Evolutionary conservation across 352 stramenopile genomes (phyloP).

Genomic region (Phytophthora sp.): DNA sequence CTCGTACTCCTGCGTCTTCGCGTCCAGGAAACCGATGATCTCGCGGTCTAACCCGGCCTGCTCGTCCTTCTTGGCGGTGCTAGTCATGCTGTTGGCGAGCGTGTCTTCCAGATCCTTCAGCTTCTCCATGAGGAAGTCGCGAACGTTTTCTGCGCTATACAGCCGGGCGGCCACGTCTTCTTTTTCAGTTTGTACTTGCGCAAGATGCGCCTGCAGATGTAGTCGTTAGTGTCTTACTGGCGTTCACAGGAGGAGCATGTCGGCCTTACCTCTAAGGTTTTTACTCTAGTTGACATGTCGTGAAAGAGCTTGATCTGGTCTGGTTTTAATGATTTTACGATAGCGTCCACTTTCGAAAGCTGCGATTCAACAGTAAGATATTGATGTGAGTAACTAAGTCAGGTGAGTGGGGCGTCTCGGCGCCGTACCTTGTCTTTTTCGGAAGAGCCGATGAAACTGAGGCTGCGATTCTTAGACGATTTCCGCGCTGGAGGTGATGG

Average conservation of each 20-base stretch:
- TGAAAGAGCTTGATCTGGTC: slow-evolving; percentile 88
- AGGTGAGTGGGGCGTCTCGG: neutral
- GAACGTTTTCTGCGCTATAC: slow-evolving; percentile 79
- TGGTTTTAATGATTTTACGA: slow-evolving; percentile 83
- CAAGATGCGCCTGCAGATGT: slow-evolving; percentile 49
- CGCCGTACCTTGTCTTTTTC: slow-evolving; percentile 47
- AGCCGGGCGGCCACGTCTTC: slow-evolving; percentile 75
- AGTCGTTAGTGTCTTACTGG: neutral
- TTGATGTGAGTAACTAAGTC: neutral
- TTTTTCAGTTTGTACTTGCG: slow-evolving; percentile 76
- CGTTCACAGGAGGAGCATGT: neutral
- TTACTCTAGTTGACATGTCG: slow-evolving; percentile 82
- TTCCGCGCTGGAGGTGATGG: slow-evolving; percentile 24
- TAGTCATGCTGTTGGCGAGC: slow-evolving; percentile 60
- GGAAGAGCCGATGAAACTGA: slow-evolving; percentile 40
- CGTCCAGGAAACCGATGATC: slow-evolving; percentile 86
- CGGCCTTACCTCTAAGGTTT: slow-evolving; percentile 60
- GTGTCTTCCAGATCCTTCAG: slow-evolving; percentile 79
- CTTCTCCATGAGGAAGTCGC: slow-evolving; percentile 88
- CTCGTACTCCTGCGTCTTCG: slow-evolving; percentile 81
- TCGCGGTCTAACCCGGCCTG: slow-evolving; percentile 74
- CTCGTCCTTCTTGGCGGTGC: slow-evolving; percentile 64
- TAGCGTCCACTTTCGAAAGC: slow-evolving; percentile 75
- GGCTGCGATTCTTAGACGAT: slow-evolving; percentile 32
- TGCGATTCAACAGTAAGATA: slow-evolving; percentile 12